phyloP scores from a whole-genome alignment of 495 filamentous ascomycete genomes.

The Haplographium delicatum region DNA sequence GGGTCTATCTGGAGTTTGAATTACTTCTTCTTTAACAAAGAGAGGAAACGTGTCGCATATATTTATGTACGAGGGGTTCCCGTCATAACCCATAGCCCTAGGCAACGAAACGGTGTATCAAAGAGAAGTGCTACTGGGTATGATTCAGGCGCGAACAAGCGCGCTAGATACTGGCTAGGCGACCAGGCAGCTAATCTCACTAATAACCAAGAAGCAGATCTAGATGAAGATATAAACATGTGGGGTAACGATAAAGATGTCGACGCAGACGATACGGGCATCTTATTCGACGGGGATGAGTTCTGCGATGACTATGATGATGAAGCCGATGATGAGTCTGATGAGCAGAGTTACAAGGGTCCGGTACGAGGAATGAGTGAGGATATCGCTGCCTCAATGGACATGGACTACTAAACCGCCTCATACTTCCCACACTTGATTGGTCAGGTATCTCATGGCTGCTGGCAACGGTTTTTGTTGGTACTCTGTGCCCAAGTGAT shows the following conservation, averaged over 20 bases:
- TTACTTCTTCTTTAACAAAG: slow-evolving; percentile 97
- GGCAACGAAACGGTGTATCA: slow-evolving; percentile 32
- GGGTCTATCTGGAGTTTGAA: slow-evolving; percentile 90
- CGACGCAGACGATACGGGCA: slow-evolving; percentile 27
- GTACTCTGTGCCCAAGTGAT: slow-evolving; percentile 1
- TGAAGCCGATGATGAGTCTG: slow-evolving; percentile 43
- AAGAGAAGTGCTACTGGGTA: slow-evolving; percentile 24
- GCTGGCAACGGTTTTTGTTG: slow-evolving; percentile 13
- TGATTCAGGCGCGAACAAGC: slow-evolving; percentile 57
- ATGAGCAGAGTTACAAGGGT: slow-evolving; percentile 36
- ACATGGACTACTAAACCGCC: slow-evolving; percentile 37
- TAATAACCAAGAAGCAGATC: slow-evolving; percentile 41
- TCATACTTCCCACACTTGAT: neutral
- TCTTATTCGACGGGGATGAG: slow-evolving; percentile 41
- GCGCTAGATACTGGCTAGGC: slow-evolving; percentile 79
- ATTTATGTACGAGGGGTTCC: slow-evolving; percentile 83
- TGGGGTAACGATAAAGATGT: slow-evolving; percentile 16
- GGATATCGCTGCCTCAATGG: slow-evolving; percentile 68
- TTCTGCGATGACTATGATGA: slow-evolving; percentile 45
- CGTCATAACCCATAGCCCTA: slow-evolving; percentile 62
- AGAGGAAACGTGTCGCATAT: slow-evolving; percentile 89
- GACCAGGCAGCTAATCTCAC: slow-evolving; percentile 37
- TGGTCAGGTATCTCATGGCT: neutral
- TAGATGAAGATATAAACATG: slow-evolving; percentile 29
- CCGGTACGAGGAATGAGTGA: slow-evolving; percentile 65